Base-by-base conservation (phyloP, 2,329 filamentous ascomycete species). In the Fusarium xyrophilum region DNA sequence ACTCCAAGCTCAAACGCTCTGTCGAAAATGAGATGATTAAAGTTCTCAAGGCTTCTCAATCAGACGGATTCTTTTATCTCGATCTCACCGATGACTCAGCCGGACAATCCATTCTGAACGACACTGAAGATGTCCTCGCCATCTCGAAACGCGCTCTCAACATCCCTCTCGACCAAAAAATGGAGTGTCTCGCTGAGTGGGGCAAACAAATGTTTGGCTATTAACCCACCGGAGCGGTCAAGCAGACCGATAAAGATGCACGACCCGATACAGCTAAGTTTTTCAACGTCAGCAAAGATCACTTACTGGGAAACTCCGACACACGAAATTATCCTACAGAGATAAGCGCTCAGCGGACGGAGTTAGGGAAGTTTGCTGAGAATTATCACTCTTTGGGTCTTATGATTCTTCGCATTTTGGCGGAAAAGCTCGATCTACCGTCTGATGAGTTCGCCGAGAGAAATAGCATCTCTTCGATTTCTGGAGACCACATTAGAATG, bases 141-240 rank as follows among this genome's bases (percentile, higher is more conserved):
- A 17, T 33, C 3, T 33, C 43, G 2, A 51, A 51, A 25, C 13
- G n/a, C 3, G 44, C 44, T 1, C 44, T 56, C 4, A 21, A 40
- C 3, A 19, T 56, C 3, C 21, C 44, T 14, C 9, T 33, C 1
- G 6, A 14, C 4, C 0, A 40, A 10, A 56, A 40, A 7, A 33
- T 19, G 44, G 17, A 19, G 4, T 56, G 30, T 4, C 2, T 39
- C 1, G 54, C 33, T 8, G 54, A 51, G 21, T 23, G 12, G 0
- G 44, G 44, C 4, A 51, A 51, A 13, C 13, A 51, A 17, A 56
- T 56, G 33, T 56, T 51, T 3, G 53, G 53, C 5, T 56, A 56
- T 21, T 51, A 56, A 3, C 43, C 53, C 0, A 27, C 53, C 0
- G 43, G 43, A 6, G 27, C 43, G 2, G 33, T 56, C 0, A 56